Evolutionary conservation across 352 stramenopile genomes (phyloP).

Genomic region (Thraustochytrium sp.): DNA sequence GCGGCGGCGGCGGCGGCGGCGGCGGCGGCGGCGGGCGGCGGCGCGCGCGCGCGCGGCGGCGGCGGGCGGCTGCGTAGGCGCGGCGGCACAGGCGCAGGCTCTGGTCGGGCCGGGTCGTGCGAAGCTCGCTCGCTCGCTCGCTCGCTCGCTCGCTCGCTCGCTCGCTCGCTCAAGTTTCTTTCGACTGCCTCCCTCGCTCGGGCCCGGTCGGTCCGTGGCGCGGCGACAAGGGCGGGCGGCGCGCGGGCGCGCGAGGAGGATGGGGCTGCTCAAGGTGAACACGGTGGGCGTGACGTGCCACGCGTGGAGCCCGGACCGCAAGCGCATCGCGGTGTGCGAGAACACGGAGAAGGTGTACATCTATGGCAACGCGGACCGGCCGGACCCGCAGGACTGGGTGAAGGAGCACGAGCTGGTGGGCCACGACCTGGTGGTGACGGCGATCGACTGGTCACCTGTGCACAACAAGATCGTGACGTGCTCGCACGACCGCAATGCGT

Average conservation of each 20-base stretch:
- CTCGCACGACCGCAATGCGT: conserved; percentile 86
- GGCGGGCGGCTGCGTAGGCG: too few relatives aligned
- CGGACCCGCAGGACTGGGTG: conserved; percentile 12
- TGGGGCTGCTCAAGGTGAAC: conserved; percentile 25
- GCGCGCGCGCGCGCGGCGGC: too few relatives aligned
- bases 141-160: too few relatives aligned
- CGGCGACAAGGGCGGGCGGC: too few relatives aligned
- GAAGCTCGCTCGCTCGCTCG: too few relatives aligned
- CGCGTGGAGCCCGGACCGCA: conserved; percentile 41
- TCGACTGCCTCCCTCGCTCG: too few relatives aligned
- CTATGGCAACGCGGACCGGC: conserved; percentile 31
- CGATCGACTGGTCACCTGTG: conserved; percentile 82
- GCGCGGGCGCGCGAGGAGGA: not conserved
- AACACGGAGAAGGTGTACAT: conserved; percentile 40
- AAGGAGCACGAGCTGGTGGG: conserved; percentile 29
- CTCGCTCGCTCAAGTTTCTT: too few relatives aligned
- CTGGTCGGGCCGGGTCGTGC: too few relatives aligned
- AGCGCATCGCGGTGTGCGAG: conserved; percentile 39
- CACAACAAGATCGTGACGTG: conserved; percentile 88
- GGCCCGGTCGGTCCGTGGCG: too few relatives aligned
- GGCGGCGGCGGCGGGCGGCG: too few relatives aligned
- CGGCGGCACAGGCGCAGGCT: too few relatives aligned
- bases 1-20: too few relatives aligned
- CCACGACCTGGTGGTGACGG: conserved; percentile 86
- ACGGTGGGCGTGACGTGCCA: conserved; percentile 23